Evolutionary conservation across 1,284 basidiomycete genomes (phyloP).

Genomic region (Leccinum fuscescens): DNA sequence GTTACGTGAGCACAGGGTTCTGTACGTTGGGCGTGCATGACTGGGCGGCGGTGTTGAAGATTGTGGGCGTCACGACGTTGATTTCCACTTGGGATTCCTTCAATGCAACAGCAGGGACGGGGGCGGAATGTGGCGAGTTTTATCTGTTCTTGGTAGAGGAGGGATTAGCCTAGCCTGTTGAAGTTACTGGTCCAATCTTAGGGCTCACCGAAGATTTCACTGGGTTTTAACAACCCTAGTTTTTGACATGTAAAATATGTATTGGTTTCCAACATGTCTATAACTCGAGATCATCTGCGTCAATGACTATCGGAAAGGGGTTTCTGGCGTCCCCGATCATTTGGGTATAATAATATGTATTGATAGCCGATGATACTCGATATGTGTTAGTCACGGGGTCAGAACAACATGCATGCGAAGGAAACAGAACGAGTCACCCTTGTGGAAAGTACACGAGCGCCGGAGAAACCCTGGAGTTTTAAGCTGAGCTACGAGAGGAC

Average conservation of each 20-base stretch:
- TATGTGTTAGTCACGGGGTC: slow-evolving; percentile 35
- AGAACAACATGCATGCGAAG: neutral
- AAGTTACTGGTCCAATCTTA: neutral
- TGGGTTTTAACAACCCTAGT: neutral
- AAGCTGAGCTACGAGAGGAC: neutral
- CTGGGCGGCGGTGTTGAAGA: slow-evolving; percentile 40
- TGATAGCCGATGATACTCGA: slow-evolving; percentile 46
- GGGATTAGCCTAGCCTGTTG: slow-evolving; percentile 9
- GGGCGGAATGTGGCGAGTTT: slow-evolving; percentile 13
- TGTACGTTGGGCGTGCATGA: slow-evolving; percentile 37
- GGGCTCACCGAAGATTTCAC: neutral
- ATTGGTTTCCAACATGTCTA: neutral
- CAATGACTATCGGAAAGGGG: slow-evolving; percentile 15
- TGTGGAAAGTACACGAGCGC: slow-evolving; percentile 29
- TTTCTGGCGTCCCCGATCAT: slow-evolving; percentile 47
- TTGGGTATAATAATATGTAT: slow-evolving; percentile 52
- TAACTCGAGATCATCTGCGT: neutral
- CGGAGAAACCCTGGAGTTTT: slow-evolving; percentile 1
- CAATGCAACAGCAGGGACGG: slow-evolving; percentile 11
- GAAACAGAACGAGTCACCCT: slow-evolving; percentile 10
- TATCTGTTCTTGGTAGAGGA: slow-evolving; percentile 15
- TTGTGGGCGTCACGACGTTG: slow-evolving; percentile 31
- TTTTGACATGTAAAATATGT: neutral
- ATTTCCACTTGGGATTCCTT: slow-evolving; percentile 27
- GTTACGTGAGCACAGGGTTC: slow-evolving; percentile 40